These are phyloP conservation scores for Microthlaspi erraticum DNA, from an alignment of 345 rosid species.

Conservation along the genomic window DNA sequence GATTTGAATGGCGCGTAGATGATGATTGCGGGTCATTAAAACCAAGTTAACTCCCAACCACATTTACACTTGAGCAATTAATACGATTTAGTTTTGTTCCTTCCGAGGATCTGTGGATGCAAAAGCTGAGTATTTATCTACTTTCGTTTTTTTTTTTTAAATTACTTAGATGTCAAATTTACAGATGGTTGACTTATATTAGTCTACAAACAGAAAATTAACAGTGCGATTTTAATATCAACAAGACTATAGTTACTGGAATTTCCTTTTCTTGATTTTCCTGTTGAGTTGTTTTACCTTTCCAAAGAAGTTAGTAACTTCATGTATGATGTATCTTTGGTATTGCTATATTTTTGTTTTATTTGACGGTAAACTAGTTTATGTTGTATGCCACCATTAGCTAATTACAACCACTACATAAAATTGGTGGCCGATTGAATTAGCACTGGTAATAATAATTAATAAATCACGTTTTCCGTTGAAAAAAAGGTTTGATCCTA, in stretches of 20 bases:
- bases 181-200: slow-evolving; percentile 15
- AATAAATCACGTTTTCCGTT: not conserved
- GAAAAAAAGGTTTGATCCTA: slow-evolving; percentile 6
- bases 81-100: not conserved
- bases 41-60: slow-evolving; percentile 37
- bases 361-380: too few species aligned
- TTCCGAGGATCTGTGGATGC: not conserved
- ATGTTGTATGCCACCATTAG: too few species aligned
- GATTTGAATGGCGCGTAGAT: slow-evolving; percentile 24
- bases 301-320: too few species aligned
- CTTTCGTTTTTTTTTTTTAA: not conserved
- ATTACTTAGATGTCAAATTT: slow-evolving; percentile 7
- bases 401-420: too few species aligned
- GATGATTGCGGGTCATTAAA: slow-evolving; percentile 31
- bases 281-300: too few species aligned
- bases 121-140: not conserved
- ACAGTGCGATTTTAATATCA: not conserved
- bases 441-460: not conserved
- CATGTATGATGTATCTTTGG: too few species aligned
- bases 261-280: too few species aligned
- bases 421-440: too few species aligned
- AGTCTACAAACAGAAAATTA: not conserved
- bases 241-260: too few species aligned
- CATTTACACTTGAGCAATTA: slow-evolving; percentile 37
- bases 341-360: too few species aligned